Percentiles rank a stretch among this genome's conserved stretches.
These are phyloP conservation scores for Candida hungchunana DNA, from an alignment of 805 yeast species.

Conservation along the genomic window DNA sequence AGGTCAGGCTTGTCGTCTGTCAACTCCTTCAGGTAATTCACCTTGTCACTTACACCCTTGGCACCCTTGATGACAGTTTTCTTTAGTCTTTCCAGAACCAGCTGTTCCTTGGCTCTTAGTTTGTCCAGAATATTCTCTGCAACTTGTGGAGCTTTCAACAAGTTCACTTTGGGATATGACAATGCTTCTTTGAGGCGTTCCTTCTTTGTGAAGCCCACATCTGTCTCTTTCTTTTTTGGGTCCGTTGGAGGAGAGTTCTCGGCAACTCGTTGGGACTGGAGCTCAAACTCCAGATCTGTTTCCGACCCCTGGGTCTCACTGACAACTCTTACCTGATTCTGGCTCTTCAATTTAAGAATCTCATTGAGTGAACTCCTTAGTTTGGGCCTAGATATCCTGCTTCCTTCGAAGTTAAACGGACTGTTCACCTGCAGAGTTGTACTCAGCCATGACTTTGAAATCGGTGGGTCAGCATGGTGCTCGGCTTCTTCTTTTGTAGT, in stretches of 20 bases:
- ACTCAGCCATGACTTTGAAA: neutral
- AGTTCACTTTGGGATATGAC: slow-evolving; percentile 1
- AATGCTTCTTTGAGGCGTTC: slow-evolving; percentile 1
- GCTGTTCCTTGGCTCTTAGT: slow-evolving; percentile 2
- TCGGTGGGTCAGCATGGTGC: too few species aligned
- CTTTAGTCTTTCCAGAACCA: slow-evolving; percentile 1
- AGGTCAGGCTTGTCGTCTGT: slow-evolving; percentile 7
- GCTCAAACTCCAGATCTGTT: neutral
- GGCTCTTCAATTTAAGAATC: slow-evolving; percentile 8
- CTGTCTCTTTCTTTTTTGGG: slow-evolving; percentile 10
- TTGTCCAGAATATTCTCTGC: slow-evolving; percentile 1
- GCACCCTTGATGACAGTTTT: slow-evolving; percentile 3
- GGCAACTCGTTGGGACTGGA: slow-evolving; percentile 12
- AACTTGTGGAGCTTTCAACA: slow-evolving; percentile 8
- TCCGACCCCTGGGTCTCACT: slow-evolving; percentile 8
- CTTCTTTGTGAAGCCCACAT: slow-evolving; percentile 7
- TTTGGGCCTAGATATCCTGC: slow-evolving; percentile 4
- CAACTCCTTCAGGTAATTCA: slow-evolving; percentile 5
- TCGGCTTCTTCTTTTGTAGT: neutral
- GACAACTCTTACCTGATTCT: slow-evolving; percentile 13
- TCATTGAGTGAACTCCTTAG: slow-evolving; percentile 15
- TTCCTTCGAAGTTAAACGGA: slow-evolving; percentile 15
- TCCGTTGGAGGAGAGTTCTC: slow-evolving; percentile 21
- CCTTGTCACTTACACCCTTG: slow-evolving; percentile 1
- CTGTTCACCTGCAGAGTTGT: slow-evolving; percentile 7